A percentile compares a stretch with the other conserved stretches of the same genome.
These are phyloP conservation scores for Penicillium sp. DNA, from an alignment of 2,329 filamentous ascomycete species.

Conservation along the genomic window DNA sequence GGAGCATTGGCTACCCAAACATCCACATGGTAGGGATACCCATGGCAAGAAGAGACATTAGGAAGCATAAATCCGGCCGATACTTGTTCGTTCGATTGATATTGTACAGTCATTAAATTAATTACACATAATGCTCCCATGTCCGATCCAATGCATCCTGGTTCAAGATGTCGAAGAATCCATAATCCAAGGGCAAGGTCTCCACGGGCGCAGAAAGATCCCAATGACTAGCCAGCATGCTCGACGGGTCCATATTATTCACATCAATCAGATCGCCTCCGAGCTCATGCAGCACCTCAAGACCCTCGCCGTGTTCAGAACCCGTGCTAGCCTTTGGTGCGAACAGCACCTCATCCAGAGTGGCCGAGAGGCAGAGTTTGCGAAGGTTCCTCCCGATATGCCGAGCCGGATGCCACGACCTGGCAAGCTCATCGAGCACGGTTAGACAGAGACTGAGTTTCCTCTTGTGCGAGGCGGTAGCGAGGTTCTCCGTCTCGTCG, in stretches of 20 bases:
- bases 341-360: neutral
- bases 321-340: neutral
- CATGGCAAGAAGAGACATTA: no score
- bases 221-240: neutral
- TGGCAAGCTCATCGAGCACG: neutral
- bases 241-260: neutral
- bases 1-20: no score
- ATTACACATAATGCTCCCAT: neutral
- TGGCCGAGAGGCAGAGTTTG: neutral
- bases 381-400: neutral
- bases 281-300: no score
- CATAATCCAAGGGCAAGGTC: conserved; percentile 8
- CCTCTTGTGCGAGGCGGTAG: neutral
- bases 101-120: no score
- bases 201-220: conserved; percentile 1
- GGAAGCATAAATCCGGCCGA: no score
- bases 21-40: no score
- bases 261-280: no score
- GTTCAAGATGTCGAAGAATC: conserved; percentile 11
- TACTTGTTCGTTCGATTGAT: no score
- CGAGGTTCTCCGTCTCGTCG: neutral
- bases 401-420: neutral
- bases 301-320: no score
- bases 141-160: conserved; percentile 3
- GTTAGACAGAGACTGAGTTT: neutral